Conservation (phyloP, 148 eudicot species). For the Pharnaceum exiguum region DNA sequence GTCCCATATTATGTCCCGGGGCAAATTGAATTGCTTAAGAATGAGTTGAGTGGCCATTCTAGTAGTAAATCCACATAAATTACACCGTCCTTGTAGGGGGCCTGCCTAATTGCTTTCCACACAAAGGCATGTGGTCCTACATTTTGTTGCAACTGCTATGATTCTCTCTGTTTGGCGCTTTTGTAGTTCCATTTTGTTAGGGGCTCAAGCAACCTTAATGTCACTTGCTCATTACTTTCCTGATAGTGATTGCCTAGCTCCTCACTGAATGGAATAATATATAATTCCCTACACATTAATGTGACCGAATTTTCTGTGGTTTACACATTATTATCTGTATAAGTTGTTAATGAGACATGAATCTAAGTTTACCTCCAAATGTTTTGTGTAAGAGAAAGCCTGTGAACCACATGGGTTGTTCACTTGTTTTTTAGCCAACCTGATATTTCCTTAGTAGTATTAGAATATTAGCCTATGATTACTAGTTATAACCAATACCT, state of each 20-base stretch:
- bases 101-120: slow-evolving; percentile 8
- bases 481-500: slow-evolving; percentile 13
- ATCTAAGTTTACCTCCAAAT: slow-evolving; percentile 27
- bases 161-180: slow-evolving; percentile 10
- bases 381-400: slow-evolving; percentile 14
- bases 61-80: slow-evolving; percentile 1
- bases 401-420: slow-evolving; percentile 31
- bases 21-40: neutral
- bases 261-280: slow-evolving; percentile 18
- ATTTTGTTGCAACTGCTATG: slow-evolving; percentile 11
- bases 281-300: neutral
- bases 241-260: slow-evolving; percentile 24
- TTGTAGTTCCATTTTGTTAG: slow-evolving; percentile 13
- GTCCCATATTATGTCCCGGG: neutral
- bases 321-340: slow-evolving; percentile 14
- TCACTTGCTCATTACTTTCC: slow-evolving; percentile 28
- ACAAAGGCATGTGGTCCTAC: slow-evolving; percentile 15
- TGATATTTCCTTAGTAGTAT: neutral
- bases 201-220: slow-evolving; percentile 14
- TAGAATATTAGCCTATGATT: slow-evolving; percentile 16
- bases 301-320: slow-evolving; percentile 2
- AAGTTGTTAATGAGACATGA: slow-evolving; percentile 30
- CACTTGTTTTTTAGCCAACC: slow-evolving; percentile 10
- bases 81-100: slow-evolving; percentile 2
- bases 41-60: neutral